phyloP scores from a whole-genome alignment of 768 basidiomycete species.

The Termitomyces bulborhizus region DNA sequence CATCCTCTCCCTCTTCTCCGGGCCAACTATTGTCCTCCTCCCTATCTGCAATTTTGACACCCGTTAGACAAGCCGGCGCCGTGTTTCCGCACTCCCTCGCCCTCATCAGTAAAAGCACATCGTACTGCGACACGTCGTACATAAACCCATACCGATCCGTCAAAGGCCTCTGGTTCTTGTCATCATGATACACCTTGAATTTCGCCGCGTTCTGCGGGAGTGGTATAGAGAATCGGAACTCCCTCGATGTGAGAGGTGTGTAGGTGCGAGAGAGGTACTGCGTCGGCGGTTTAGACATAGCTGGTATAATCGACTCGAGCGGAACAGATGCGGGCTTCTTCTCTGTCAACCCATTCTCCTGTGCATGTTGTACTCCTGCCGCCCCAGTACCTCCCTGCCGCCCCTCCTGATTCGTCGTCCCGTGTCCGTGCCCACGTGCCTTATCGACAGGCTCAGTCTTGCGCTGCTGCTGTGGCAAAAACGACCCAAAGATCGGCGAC shows the following conservation, averaged over 20 bases:
- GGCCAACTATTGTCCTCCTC: constrained; percentile 77
- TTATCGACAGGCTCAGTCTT: constrained; percentile 23
- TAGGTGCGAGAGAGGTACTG: constrained; percentile 76
- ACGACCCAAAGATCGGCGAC: constrained; percentile 56
- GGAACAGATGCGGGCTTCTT: constrained; percentile 48
- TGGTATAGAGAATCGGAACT: constrained; percentile 71
- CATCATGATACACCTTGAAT: constrained; percentile 43
- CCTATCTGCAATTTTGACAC: constrained; percentile 81
- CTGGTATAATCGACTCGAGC: constrained; percentile 79
- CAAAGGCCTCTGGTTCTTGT: constrained; percentile 50
- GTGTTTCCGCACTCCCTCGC: constrained; percentile 68
- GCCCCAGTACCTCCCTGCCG: constrained; percentile 20
- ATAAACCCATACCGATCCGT: constrained; percentile 91
- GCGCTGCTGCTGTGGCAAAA: constrained; percentile 47
- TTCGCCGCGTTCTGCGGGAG: constrained; percentile 50
- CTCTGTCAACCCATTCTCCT: constrained; percentile 4
- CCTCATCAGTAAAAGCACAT: constrained; percentile 67
- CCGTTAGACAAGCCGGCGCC: constrained; percentile 81
- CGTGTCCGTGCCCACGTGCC: constrained; percentile 3
- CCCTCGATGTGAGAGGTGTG: constrained; percentile 63
- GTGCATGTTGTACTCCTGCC: constrained; percentile 1
- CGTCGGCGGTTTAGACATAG: constrained; percentile 73
- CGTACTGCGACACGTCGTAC: constrained; percentile 80
- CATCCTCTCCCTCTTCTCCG: constrained; percentile 43
- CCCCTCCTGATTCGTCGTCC: constrained; percentile 16